Percentiles rank a stretch among this genome's conserved stretches.
Evolutionary conservation across 2,329 filamentous ascomycete species (phyloP).

Genomic region (Didymosphaeria variabile): DNA sequence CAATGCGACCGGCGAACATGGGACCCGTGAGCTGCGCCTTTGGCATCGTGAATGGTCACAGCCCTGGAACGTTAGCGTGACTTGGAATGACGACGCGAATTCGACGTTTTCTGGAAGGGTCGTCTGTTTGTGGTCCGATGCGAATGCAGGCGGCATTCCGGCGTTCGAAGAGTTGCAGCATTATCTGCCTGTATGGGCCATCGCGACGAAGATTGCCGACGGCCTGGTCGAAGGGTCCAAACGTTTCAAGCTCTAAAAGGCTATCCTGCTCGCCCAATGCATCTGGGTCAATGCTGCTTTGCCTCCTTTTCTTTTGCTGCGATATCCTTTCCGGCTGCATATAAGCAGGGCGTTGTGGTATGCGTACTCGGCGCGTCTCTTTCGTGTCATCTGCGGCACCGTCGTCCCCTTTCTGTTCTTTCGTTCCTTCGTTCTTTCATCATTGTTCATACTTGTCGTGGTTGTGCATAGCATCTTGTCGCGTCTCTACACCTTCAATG

Average conservation of each 20-base stretch:
- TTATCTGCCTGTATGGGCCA: constrained; percentile 82
- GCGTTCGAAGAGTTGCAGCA: constrained; percentile 81
- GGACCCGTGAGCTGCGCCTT: constrained; percentile 74
- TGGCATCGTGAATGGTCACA: constrained; percentile 85
- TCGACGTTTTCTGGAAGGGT: constrained; percentile 65
- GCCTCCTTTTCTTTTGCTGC: constrained; percentile 40
- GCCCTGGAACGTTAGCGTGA: constrained; percentile 78
- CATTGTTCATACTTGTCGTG: constrained; percentile 18
- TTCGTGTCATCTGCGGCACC: constrained; percentile 29
- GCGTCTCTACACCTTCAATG: constrained; percentile 32
- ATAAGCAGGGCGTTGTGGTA: constrained; percentile 40
- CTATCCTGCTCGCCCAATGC: constrained; percentile 31
- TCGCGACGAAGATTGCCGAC: constrained; percentile 76
- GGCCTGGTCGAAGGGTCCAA: constrained; percentile 85
- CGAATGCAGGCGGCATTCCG: constrained; percentile 78
- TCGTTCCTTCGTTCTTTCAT: constrained; percentile 3
- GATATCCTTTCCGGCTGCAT: constrained; percentile 45
- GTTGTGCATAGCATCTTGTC: constrained; percentile 26
- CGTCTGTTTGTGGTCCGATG: constrained; percentile 88
- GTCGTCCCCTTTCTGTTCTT: constrained; percentile 11
- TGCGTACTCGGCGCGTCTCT: constrained; percentile 36
- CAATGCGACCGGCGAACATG: constrained; percentile 68
- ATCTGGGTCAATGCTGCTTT: constrained; percentile 36
- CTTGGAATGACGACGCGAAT: constrained; percentile 62
- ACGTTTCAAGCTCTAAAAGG: constrained; percentile 59